A percentile compares a stretch with the other conserved stretches of the same genome.
These are phyloP conservation scores for Trametes punicea DNA, from an alignment of 768 basidiomycete genomes.

Conservation along the genomic window DNA sequence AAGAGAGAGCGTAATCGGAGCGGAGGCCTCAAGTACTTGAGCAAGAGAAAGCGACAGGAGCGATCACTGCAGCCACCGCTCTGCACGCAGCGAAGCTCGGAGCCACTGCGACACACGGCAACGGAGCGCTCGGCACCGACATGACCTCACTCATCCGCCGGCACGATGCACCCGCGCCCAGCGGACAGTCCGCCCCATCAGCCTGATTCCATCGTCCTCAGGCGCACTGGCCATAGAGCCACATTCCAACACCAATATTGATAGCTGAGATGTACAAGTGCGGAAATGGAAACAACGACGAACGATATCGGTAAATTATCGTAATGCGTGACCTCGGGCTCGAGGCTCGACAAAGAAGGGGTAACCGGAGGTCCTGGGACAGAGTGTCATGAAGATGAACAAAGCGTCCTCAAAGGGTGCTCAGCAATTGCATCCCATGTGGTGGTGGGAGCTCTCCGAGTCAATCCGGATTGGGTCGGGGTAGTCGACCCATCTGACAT, in stretches of 20 bases:
- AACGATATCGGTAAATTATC: constrained; percentile 19
- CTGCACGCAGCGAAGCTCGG: neutral
- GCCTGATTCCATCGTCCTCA: neutral
- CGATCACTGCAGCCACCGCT: neutral
- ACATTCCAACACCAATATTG: constrained; percentile 22
- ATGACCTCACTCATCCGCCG: constrained; percentile 4
- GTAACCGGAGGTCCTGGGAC: constrained; percentile 20
- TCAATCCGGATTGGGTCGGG: constrained; percentile 98
- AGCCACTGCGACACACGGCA: neutral
- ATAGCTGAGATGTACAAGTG: constrained; percentile 22
- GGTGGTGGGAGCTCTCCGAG: constrained; percentile 85
- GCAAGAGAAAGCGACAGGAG: neutral
- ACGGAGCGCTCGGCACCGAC: constrained; percentile 10
- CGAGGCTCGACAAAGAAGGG: constrained; percentile 19
- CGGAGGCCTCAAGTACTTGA: neutral
- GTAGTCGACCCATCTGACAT: constrained; percentile 89
- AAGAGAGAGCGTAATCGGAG: constrained; percentile 1
- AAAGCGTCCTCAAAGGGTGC: neutral
- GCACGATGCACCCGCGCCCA: neutral
- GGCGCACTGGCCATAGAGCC: neutral
- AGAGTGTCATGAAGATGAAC: constrained; percentile 9
- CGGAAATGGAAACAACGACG: constrained; percentile 17
- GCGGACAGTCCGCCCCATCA: neutral
- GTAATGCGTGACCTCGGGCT: constrained; percentile 11
- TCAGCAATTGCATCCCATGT: constrained; percentile 89